Evolutionary conservation across 768 basidiomycete species (phyloP), one percentile per base, ranked within the genome.

Genomic region (Glaciozyma antarctica): DNA sequence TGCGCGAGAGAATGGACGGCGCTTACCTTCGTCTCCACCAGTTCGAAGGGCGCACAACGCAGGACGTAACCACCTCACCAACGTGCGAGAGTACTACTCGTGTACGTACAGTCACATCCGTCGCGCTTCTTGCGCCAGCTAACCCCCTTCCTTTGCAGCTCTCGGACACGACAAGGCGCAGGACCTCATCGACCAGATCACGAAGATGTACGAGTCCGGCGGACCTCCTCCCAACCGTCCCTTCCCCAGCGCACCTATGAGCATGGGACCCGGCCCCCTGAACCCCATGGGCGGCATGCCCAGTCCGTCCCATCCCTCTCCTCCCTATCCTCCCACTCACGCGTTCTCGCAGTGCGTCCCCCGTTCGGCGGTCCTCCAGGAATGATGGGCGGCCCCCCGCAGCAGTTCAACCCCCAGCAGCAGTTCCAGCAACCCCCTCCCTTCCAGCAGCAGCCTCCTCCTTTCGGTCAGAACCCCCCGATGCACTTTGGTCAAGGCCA

Each of bases 1-100:
- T n/a, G n/a, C 51, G 15, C 22, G 22, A 6, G 22, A 21, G 15
- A 24, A n/a, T 10, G 51, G 24, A 3, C 51, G 22, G 22, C 51
- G 53, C 52, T 32, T 26, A 54, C 38, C n/a, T 8, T 5, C 22
- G 28, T 26, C 54, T 55, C 58, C 67, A 65, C 55, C 73, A 94
- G 93, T 95, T 44, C 88, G 95, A 68, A 95, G 97, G 78, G 95
- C 95, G 60, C 95, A 99, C 77, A 98, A 99, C 78, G 90, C 87
- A 64, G 95, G 95, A 71, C 83, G 94, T 64, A 99, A 99, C 78
- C 95, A 99, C 76, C 82, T 98, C 47, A 82, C 90, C 47, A 99
- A 99, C 76, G 94, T 99, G 64, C 81, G 90, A 65, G 94, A 98
- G 73, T 99, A 98, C 77, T 99, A 95, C 78, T 90, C 91, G 17